phyloP scores from a whole-genome alignment of 805 yeast species.

The Zygosaccharomyces rouxii region DNA sequence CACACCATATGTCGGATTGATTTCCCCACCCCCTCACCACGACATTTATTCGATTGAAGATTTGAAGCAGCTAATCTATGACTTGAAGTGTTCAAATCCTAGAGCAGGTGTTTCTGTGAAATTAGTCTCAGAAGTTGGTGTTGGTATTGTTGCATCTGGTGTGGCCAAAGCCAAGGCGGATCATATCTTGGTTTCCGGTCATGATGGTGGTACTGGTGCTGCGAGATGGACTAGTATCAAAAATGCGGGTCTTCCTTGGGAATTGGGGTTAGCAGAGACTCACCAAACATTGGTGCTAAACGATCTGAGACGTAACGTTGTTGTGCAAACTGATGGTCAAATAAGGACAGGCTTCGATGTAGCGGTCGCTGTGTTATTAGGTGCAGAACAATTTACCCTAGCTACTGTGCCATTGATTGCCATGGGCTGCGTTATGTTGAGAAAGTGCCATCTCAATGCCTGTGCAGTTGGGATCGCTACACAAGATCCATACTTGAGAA shows the following conservation, averaged over 20 bases:
- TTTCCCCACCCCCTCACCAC: slow-evolving; percentile 98
- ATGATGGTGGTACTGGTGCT: slow-evolving; percentile 99
- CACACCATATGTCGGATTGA: slow-evolving; percentile 93
- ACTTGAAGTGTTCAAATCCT: slow-evolving; percentile 94
- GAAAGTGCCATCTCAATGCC: slow-evolving; percentile 88
- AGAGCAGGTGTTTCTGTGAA: slow-evolving; percentile 95
- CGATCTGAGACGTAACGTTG: slow-evolving; percentile 92
- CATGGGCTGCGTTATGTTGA: slow-evolving; percentile 95
- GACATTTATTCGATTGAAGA: slow-evolving; percentile 98
- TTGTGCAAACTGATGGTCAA: slow-evolving; percentile 98
- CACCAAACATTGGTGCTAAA: slow-evolving; percentile 95
- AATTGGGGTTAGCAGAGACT: slow-evolving; percentile 94
- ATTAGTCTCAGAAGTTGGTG: slow-evolving; percentile 97
- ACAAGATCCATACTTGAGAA: slow-evolving; percentile 90
- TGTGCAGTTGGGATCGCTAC: slow-evolving; percentile 99
- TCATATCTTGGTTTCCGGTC: slow-evolving; percentile 92
- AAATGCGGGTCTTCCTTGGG: slow-evolving; percentile 98
- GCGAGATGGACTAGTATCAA: slow-evolving; percentile 96
- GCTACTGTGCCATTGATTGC: slow-evolving; percentile 97
- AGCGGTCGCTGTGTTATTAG: slow-evolving; percentile 91
- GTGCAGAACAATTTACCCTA: slow-evolving; percentile 98
- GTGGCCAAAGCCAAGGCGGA: slow-evolving; percentile 99
- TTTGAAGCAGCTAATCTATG: slow-evolving; percentile 92
- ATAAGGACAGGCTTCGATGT: slow-evolving; percentile 94
- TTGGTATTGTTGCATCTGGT: slow-evolving; percentile 98